Evolutionary conservation across 345 rosid species (phyloP).

Genomic region (Cardamine chenopodiifolia): DNA sequence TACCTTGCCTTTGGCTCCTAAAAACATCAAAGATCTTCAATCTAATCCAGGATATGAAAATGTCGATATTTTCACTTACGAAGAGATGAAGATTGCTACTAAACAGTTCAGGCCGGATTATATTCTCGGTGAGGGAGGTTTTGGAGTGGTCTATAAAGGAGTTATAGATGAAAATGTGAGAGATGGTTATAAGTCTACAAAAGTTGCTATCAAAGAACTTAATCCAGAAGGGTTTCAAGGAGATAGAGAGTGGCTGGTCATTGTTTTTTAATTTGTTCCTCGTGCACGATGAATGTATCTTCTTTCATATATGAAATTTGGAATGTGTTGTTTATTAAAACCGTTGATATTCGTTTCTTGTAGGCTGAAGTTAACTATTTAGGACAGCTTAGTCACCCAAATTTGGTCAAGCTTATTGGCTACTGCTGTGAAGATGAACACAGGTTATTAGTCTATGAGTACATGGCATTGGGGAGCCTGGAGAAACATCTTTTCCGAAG

Average conservation of each 20-base stretch:
- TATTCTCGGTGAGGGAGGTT: conserved; percentile 95
- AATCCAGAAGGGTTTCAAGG: conserved; percentile 94
- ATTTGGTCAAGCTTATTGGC: conserved; percentile 97
- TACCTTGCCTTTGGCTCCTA: conserved; percentile 48
- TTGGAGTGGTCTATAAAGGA: conserved; percentile 91
- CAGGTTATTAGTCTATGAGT: conserved; percentile 86
- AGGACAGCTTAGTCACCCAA: conserved; percentile 88
- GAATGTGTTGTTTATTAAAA: background rate
- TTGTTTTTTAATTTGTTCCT: background rate
- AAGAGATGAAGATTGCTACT: conserved; percentile 86
- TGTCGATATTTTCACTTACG: conserved; percentile 80
- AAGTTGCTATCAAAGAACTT: conserved; percentile 91
- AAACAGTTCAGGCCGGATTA: conserved; percentile 79
- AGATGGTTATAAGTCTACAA: conserved; percentile 56
- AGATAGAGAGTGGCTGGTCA: conserved; percentile 99
- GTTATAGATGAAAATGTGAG: conserved; percentile 69
- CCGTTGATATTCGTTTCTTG: conserved; percentile 26
- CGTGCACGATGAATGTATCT: background rate
- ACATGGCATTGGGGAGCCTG: conserved; percentile 90
- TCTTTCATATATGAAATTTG: background rate
- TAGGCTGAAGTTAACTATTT: conserved; percentile 96
- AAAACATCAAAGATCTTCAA: conserved; percentile 78
- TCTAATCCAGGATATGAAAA: conserved; percentile 63
- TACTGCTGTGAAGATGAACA: conserved; percentile 98
- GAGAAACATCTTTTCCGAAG: conserved; percentile 97